Evolutionary conservation across 768 basidiomycete species (phyloP).

Genomic region (Boletus rufocinnamomeus): DNA sequence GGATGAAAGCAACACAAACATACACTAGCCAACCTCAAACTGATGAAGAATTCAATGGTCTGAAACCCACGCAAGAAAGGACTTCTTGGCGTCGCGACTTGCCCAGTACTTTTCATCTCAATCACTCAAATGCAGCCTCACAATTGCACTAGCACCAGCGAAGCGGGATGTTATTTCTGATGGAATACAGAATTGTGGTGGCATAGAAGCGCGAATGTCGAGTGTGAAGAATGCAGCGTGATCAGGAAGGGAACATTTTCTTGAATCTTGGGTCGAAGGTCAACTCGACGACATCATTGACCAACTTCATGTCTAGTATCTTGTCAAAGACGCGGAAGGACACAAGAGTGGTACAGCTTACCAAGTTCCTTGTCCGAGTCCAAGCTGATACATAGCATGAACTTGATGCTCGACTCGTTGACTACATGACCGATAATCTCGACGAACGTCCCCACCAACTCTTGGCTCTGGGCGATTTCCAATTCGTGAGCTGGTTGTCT

Average conservation of each 20-base stretch:
- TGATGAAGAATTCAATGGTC: too few relatives aligned
- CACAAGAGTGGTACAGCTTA: conserved; percentile 34
- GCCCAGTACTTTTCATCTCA: conserved; percentile 43
- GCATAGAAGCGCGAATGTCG: background rate
- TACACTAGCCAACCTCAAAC: too few relatives aligned
- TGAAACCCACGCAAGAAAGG: conserved; percentile 39
- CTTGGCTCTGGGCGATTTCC: conserved; percentile 37
- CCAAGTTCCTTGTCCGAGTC: conserved; percentile 58
- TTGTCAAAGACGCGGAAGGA: conserved; percentile 9
- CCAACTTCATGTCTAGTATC: conserved; percentile 54
- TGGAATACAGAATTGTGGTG: background rate
- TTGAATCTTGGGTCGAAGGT: conserved; percentile 60
- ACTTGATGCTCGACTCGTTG: conserved; percentile 57
- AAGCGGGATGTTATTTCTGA: conserved; percentile 39
- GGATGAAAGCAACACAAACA: too few relatives aligned
- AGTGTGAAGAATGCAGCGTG: background rate
- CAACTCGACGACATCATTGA: conserved; percentile 61
- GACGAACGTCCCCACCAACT: conserved; percentile 54
- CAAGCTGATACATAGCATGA: conserved; percentile 53
- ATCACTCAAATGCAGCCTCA: conserved; percentile 49
- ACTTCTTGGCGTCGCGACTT: conserved; percentile 53
- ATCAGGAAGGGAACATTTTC: conserved; percentile 45
- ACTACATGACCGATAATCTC: conserved; percentile 69
- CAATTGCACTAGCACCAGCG: conserved; percentile 49
- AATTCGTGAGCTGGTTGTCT: background rate